Evolutionary conservation across 192 early-diverging fungal species (phyloP), one percentile per base, ranked within the genome.

Genomic region (Umbelopsis sp.): DNA sequence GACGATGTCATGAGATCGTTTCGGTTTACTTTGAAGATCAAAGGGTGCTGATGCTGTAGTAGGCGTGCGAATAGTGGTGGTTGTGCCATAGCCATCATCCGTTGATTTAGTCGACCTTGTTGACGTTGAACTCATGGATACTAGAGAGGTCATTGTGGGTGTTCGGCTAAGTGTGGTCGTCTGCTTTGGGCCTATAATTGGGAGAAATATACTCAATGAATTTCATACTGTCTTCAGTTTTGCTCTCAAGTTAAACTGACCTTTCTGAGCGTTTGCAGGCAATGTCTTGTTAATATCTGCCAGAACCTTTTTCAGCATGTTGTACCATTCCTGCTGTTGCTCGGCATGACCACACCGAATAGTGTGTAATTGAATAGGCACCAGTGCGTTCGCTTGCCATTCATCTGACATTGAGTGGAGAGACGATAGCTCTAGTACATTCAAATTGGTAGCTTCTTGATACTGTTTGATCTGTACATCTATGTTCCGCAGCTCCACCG

Each of bases 321-420:
- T 49, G 23, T 72, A 37, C 75, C 75, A 77, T 21, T 77, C 53
- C 21, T 46, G 20, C 16, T 71, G 52, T 55, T 77, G 67, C 8
- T 69, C 67, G 22, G 44, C 49, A 5, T 58, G 61, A 16, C 30
- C 49, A 41, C 67, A 66, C 16, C 72, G 53, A n/a, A 77, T 48
- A 8, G 55, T 50, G 46, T 72, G 67, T 3, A 49, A 18, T 3
- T 58, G 49, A 27, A 71, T 35, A 27, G 75, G 49, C 30, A 45
- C 61, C 5, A 77, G 45, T 16, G 45, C 55, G 9, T 71, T 77
- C 22, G 70, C 64, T 16, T 50, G 51, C 25, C 72, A 48, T 15
- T 67, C 64, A 55, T 77, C 75, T 10, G 15, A 66, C 66, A 1
- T 47, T 27, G 46, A 69, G 66, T 6, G 66, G 52, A 8, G 70